Conservation (phyloP, 371 early-diverging fungal species). For the Rhizopus delemar region DNA sequence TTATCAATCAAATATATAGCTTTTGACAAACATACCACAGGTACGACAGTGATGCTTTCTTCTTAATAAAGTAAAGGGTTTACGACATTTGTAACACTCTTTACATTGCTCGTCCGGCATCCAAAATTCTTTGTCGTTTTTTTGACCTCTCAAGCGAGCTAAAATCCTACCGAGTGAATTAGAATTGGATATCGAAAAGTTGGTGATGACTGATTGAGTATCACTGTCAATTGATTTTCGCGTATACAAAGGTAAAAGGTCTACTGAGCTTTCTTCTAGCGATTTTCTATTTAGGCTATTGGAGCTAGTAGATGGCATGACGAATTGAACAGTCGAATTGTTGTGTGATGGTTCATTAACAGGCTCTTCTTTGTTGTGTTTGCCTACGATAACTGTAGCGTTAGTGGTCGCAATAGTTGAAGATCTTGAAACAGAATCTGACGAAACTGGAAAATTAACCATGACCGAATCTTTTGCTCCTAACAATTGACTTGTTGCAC, state of each 20-base stretch:
- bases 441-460: slow-evolving; percentile 1
- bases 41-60: slow-evolving; percentile 87
- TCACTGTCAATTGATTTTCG: slow-evolving; percentile 55
- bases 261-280: slow-evolving; percentile 26
- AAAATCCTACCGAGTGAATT: slow-evolving; percentile 62
- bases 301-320: slow-evolving; percentile 1
- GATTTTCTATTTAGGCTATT: slow-evolving; percentile 6
- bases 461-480: background rate
- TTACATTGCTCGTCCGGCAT: slow-evolving; percentile 84
- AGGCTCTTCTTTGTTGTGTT: slow-evolving; percentile 4
- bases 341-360: slow-evolving; percentile 5
- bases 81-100: slow-evolving; percentile 84
- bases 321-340: slow-evolving; percentile 19
- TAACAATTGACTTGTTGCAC: background rate
- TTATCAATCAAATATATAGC: background rate
- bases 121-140: slow-evolving; percentile 76
- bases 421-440: slow-evolving; percentile 6
- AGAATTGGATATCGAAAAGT: slow-evolving; percentile 56
- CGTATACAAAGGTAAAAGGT: slow-evolving; percentile 41
- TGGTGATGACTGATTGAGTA: slow-evolving; percentile 56
- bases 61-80: slow-evolving; percentile 69
- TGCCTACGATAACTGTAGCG: slow-evolving; percentile 29
- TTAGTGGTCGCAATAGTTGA: slow-evolving; percentile 30
- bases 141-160: slow-evolving; percentile 62
- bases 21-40: slow-evolving; percentile 60